Percentiles rank a stretch among this genome's conserved stretches.
Conservation (phyloP, 768 basidiomycete species). For the Boletus barrowsii region DNA sequence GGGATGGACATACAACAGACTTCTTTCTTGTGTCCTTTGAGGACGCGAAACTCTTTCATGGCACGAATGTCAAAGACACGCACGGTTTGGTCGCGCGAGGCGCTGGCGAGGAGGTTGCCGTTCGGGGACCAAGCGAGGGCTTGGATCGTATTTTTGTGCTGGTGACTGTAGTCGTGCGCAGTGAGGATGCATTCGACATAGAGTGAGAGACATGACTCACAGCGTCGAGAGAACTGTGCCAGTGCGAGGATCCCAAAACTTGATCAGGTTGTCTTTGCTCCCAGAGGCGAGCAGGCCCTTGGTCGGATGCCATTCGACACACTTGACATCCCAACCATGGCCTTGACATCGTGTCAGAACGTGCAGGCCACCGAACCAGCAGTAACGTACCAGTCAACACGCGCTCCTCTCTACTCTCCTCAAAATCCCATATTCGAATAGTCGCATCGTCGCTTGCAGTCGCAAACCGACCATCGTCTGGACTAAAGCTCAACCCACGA, state of each 20-base stretch:
- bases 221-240: slow-evolving; percentile 87
- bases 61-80: slow-evolving; percentile 97
- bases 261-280: slow-evolving; percentile 96
- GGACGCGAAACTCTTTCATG: slow-evolving; percentile 90
- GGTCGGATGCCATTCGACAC: slow-evolving; percentile 97
- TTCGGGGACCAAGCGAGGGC: slow-evolving; percentile 92
- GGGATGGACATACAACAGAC: slow-evolving; percentile 75
- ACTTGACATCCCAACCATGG: slow-evolving; percentile 99
- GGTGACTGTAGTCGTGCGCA: slow-evolving; percentile 56
- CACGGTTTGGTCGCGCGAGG: slow-evolving; percentile 91
- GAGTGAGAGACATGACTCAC: slow-evolving; percentile 42
- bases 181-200: background rate
- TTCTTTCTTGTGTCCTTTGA: slow-evolving; percentile 98
- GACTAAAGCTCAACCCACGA: slow-evolving; percentile 87
- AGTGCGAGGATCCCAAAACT: slow-evolving; percentile 98
- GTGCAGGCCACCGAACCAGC: background rate
- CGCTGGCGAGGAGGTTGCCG: slow-evolving; percentile 91
- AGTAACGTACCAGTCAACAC: slow-evolving; percentile 65
- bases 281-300: slow-evolving; percentile 95
- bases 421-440: slow-evolving; percentile 93
- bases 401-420: slow-evolving; percentile 85
- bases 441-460: slow-evolving; percentile 96
- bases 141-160: slow-evolving; percentile 97
- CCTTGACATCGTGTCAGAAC: slow-evolving; percentile 46
- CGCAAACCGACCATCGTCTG: slow-evolving; percentile 88